Base-by-base conservation (phyloP, 2,329 filamentous ascomycete species). In the Cladosporium colombiae region DNA sequence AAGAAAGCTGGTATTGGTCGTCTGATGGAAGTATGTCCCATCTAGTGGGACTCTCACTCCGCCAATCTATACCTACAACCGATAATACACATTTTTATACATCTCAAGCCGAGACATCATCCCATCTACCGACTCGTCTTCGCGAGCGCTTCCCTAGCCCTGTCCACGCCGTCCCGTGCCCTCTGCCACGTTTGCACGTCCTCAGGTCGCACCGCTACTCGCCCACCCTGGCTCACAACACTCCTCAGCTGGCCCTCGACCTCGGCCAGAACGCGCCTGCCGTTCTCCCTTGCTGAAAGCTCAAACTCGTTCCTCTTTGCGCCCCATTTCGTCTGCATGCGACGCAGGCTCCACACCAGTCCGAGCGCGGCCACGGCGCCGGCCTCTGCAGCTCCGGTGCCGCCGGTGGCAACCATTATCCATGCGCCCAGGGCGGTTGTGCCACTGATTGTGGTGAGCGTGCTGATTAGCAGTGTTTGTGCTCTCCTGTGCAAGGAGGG, bases 361-460 rank as follows among this genome's bases (percentile, higher is more conserved):
- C 87, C 87, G 2, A 88, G 75, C 0, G 85, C 85, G 0, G 82
- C 84, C n/a, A 89, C 78, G 3, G 85, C 85, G 44, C 85, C 83
- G 5, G 85, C 84, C 74, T 88, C 86, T 66, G 87, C 87, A 1
- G 85, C 64, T 0, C 82, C 82, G 8, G 83, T 80, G 0, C 82
- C 78, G 0, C 82, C 80, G 10, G 83, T 72, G 18, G 85, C 86
- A 21, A 86, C 69, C 73, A 85, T 87, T 3, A 86, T 80, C 64
- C 88, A 81, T 0, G 78, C 82, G 0, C 83, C 84, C 2, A 88
- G 79, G 0, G 84, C 84, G 13, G 83, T 81, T 61, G 73, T 81
- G 67, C 76, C 79, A 5, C 87, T 86, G 0, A 91, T 90, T 0
- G 91, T 92, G 62, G 88, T 89, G 0, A 92, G 79, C 0, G 91